These are phyloP conservation scores for Clonostachys chloroleuca DNA, from an alignment of 2,329 filamentous ascomycete genomes.

Conservation along the genomic window DNA sequence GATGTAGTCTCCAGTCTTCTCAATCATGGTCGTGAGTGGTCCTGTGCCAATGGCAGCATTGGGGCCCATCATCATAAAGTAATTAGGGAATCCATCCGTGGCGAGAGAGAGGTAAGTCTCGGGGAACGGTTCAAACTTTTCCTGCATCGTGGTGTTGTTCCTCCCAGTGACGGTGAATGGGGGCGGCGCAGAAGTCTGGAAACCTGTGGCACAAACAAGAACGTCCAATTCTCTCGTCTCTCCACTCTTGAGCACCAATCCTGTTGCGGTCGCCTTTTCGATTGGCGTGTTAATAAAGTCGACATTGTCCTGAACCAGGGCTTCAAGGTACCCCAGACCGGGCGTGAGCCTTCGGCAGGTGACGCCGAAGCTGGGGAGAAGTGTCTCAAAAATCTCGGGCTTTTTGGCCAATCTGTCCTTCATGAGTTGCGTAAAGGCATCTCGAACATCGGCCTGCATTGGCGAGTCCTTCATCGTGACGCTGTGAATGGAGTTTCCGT, in stretches of 20 bases:
- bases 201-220: conserved; percentile 51
- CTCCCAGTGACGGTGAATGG: conserved; percentile 30
- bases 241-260: conserved; percentile 42
- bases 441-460: too few relatives aligned
- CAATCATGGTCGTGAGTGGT: conserved; percentile 42
- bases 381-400: conserved; percentile 32
- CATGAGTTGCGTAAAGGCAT: background rate
- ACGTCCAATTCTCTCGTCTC: conserved; percentile 43
- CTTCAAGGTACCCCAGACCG: conserved; percentile 39
- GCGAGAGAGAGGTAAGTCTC: conserved; percentile 47
- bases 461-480: too few relatives aligned
- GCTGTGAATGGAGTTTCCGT: too few relatives aligned
- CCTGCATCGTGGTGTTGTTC: conserved; percentile 40
- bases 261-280: conserved; percentile 37
- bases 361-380: conserved; percentile 17
- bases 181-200: conserved; percentile 30
- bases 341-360: conserved; percentile 43
- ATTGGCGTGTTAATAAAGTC: conserved; percentile 40
- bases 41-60: conserved; percentile 39
- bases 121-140: conserved; percentile 29
- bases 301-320: conserved; percentile 36
- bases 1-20: conserved; percentile 48
- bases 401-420: conserved; percentile 15
- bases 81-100: conserved; percentile 41
- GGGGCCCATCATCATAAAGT: conserved; percentile 2